Percentiles rank a stretch among this genome's conserved stretches.
Conservation (phyloP, 306 rosid genomes). For the Castanopsis chinensis region DNA sequence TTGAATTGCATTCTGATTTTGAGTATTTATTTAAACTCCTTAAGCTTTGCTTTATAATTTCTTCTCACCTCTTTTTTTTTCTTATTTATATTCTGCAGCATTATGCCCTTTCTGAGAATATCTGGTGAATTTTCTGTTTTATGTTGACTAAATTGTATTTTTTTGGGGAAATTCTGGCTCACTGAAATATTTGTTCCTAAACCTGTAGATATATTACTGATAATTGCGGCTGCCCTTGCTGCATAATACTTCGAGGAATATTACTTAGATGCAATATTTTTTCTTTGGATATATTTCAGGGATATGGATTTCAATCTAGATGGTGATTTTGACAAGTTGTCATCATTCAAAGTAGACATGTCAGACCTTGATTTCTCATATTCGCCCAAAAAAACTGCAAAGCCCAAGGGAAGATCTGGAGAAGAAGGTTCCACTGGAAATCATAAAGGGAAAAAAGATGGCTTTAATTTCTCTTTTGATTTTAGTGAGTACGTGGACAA, state of each 20-base stretch:
- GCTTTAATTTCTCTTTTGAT: slow-evolving; percentile 70
- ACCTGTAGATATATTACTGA: slow-evolving; percentile 3
- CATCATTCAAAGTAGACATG: slow-evolving; percentile 86
- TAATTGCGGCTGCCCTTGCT: slow-evolving; percentile 27
- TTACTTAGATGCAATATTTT: slow-evolving; percentile 2
- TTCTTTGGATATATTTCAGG: slow-evolving; percentile 39
- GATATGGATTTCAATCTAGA: slow-evolving; percentile 84
- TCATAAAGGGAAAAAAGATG: slow-evolving; percentile 40
- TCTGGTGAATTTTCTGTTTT: neutral
- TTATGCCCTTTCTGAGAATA: neutral
- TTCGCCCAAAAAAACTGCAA: slow-evolving; percentile 48
- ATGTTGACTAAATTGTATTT: neutral
- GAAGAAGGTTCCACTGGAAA: slow-evolving; percentile 57
- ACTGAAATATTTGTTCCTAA: neutral
- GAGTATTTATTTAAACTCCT: neutral
- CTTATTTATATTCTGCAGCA: neutral
- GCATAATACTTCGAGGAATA: neutral
- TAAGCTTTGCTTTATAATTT: neutral
- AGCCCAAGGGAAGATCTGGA: slow-evolving; percentile 43
- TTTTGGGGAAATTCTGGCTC: neutral
- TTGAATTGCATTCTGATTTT: neutral
- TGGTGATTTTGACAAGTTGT: slow-evolving; percentile 68
- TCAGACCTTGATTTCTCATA: slow-evolving; percentile 77
- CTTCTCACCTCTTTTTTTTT: neutral
- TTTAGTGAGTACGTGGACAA: slow-evolving; percentile 67